Percentiles rank a stretch among this genome's conserved stretches.
These are phyloP conservation scores for Citrus cavaleriei DNA, from an alignment of 345 rosid genomes.

Conservation along the genomic window DNA sequence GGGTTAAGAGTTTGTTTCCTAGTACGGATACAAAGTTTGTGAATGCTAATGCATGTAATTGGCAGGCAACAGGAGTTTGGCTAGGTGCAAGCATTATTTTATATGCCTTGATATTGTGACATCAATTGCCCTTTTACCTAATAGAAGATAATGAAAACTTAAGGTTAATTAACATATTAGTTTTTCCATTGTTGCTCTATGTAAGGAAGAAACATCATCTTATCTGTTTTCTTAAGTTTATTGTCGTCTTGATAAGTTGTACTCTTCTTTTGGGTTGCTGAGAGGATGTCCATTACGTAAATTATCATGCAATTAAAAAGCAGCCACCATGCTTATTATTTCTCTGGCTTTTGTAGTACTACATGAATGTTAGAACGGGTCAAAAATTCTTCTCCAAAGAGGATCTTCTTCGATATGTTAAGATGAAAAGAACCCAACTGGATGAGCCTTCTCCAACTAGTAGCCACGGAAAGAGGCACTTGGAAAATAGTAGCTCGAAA, in stretches of 20 bases:
- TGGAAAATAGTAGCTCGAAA: conserved; percentile 9
- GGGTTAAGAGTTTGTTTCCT: neutral
- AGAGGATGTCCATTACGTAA: neutral
- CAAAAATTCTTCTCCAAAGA: conserved; percentile 44
- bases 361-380: conserved; percentile 37
- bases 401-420: conserved; percentile 33
- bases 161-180: neutral
- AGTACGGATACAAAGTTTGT: neutral
- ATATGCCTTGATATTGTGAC: neutral
- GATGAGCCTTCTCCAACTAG: neutral
- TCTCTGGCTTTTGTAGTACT: conserved; percentile 34
- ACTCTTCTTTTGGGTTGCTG: neutral
- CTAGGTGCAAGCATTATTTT: neutral
- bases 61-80: neutral
- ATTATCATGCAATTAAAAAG: neutral
- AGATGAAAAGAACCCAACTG: conserved; percentile 18
- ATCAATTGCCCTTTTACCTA: neutral
- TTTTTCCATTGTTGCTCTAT: neutral
- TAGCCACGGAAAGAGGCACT: neutral
- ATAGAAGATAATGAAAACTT: neutral
- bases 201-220: neutral
- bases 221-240: neutral
- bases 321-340: neutral
- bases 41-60: neutral
- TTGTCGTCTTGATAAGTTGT: neutral